Percentiles rank a stretch among this genome's conserved stretches.
Conservation (phyloP, 441 rosid genomes). For the Aquilaria agallochum region DNA sequence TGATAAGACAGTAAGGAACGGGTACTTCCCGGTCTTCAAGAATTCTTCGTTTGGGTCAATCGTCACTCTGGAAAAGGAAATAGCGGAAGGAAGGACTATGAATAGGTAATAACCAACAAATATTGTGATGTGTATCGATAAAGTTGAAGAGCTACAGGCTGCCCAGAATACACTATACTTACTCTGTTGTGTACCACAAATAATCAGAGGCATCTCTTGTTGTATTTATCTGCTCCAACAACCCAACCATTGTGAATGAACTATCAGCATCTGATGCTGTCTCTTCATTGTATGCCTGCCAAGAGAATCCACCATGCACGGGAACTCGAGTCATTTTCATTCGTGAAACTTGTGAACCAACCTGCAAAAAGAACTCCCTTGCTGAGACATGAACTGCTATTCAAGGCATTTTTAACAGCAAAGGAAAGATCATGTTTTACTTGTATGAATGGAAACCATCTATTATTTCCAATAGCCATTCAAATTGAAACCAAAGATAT, state of each 20-base stretch:
- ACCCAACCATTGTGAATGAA: slow-evolving; percentile 68
- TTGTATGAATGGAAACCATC: neutral
- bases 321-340: slow-evolving; percentile 90
- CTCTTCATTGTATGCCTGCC: slow-evolving; percentile 89
- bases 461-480: too few relatives aligned
- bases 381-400: too few relatives aligned
- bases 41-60: slow-evolving; percentile 62
- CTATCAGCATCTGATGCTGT: slow-evolving; percentile 54
- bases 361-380: slow-evolving; percentile 26
- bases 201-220: slow-evolving; percentile 89
- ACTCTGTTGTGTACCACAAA: slow-evolving; percentile 98
- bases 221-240: slow-evolving; percentile 91
- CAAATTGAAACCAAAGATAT: neutral
- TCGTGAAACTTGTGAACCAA: slow-evolving; percentile 80
- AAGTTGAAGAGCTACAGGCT: neutral
- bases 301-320: slow-evolving; percentile 71
- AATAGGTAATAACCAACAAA: neutral
- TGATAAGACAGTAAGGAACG: slow-evolving; percentile 68
- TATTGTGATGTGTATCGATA: neutral
- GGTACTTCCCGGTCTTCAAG: slow-evolving; percentile 63
- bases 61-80: slow-evolving; percentile 43
- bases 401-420: neutral
- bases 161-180: slow-evolving; percentile 30
- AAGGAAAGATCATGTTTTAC: slow-evolving; percentile 4
- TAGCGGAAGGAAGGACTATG: slow-evolving; percentile 10